phyloP scores from a whole-genome alignment of 169 alveolate genomes.

The Plasmodium yoelii region DNA sequence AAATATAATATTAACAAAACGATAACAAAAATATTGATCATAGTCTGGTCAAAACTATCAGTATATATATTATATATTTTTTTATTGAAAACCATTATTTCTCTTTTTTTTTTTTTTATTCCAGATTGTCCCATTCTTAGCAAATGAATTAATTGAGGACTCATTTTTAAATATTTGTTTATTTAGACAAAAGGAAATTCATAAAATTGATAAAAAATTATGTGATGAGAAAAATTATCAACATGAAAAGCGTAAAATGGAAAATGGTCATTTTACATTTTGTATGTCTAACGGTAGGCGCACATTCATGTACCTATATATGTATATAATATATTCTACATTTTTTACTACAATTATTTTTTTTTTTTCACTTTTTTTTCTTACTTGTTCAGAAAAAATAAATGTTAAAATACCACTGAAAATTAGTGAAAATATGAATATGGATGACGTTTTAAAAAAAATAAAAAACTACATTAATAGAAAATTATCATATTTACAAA shows the following conservation, averaged over 20 bases:
- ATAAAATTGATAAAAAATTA: constrained; percentile 9
- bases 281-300: constrained; percentile 11
- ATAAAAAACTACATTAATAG: constrained; percentile 20
- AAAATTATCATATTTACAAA: background rate
- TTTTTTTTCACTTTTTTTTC: background rate
- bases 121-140: constrained; percentile 36
- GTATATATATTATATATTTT: background rate
- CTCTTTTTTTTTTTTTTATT: background rate
- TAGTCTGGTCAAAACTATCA: no score
- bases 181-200: background rate
- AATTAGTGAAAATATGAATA: constrained; percentile 21
- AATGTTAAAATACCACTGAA: constrained; percentile 3
- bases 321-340: background rate
- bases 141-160: constrained; percentile 39
- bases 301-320: constrained; percentile 11
- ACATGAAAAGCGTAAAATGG: constrained; percentile 27
- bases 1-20: background rate
- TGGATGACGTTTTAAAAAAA: constrained; percentile 19
- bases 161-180: background rate
- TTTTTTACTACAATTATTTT: background rate
- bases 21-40: background rate
- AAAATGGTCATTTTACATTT: constrained; percentile 27
- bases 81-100: background rate
- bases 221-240: constrained; percentile 3
- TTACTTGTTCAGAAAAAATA: background rate